Conservation (phyloP, 1,284 basidiomycete genomes). For the Rhizoctonia solani region DNA sequence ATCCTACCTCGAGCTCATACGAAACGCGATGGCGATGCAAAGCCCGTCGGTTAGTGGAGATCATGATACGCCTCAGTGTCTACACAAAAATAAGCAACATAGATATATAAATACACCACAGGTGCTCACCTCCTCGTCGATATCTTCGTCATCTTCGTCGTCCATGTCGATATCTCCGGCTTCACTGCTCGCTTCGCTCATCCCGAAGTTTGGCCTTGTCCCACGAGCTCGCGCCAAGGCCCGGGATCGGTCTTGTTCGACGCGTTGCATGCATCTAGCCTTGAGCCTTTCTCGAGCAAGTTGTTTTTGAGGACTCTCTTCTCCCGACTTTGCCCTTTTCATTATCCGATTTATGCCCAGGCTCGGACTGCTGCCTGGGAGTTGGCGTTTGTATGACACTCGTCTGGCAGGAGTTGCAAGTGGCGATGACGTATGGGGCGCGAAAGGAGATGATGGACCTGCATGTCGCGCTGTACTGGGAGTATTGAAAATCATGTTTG, state of each 20-base stretch:
- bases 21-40: conserved; percentile 29
- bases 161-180: conserved; percentile 27
- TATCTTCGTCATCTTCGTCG: conserved; percentile 27
- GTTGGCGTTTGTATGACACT: neutral
- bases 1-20: conserved; percentile 28
- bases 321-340: conserved; percentile 1
- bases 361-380: conserved; percentile 4
- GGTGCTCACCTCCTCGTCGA: conserved; percentile 17
- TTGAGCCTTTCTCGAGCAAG: conserved; percentile 31
- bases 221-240: conserved; percentile 25
- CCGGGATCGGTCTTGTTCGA: conserved; percentile 27
- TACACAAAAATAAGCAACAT: neutral
- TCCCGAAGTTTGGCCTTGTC: conserved; percentile 5
- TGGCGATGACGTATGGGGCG: conserved; percentile 25
- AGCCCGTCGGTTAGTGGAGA: conserved; percentile 18
- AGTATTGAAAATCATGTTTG: conserved; percentile 25
- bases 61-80: conserved; percentile 29
- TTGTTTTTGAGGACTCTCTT: conserved; percentile 23
- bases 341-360: conserved; percentile 8
- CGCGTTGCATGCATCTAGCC: conserved; percentile 33
- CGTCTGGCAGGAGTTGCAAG: conserved; percentile 18
- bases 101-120: neutral
- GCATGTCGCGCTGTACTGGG: neutral
- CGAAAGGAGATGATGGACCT: conserved; percentile 10
- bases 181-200: conserved; percentile 33